Percentiles rank a stretch among this genome's conserved stretches.
Evolutionary conservation across 169 alveolate species (phyloP).

Genomic region (Besnoitia besnoiti): DNA sequence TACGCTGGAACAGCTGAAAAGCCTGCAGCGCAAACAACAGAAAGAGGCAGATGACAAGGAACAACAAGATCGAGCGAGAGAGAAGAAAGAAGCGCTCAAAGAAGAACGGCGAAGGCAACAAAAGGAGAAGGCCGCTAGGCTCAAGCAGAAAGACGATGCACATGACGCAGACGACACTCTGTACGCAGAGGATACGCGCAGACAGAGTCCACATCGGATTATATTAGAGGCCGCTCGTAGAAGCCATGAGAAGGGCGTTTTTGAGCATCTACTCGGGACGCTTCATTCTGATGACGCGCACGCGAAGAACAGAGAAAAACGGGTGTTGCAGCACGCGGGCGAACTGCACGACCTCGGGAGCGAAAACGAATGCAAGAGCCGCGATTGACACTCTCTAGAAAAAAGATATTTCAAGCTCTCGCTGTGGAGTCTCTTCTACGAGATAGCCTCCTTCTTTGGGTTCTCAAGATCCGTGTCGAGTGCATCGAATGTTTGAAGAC

Average conservation of each 20-base stretch:
- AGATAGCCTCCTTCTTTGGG: too few species aligned
- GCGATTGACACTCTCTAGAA: neutral
- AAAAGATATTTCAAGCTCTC: too few species aligned
- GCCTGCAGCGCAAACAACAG: neutral
- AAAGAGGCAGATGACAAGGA: neutral
- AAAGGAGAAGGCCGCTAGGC: neutral
- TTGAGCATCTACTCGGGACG: neutral
- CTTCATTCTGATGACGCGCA: neutral
- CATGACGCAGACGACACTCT: neutral
- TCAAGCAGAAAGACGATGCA: neutral
- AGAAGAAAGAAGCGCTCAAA: neutral
- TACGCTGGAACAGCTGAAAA: neutral
- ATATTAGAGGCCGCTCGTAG: constrained; percentile 21
- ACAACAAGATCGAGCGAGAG: neutral
- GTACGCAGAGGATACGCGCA: neutral
- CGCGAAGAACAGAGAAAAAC: neutral
- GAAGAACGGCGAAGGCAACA: neutral
- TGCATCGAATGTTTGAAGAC: too few species aligned
- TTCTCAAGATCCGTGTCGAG: too few species aligned
- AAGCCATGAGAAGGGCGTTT: constrained; percentile 26
- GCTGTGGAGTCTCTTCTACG: too few species aligned
- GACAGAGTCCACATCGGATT: neutral
- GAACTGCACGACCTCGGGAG: neutral
- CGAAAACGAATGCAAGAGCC: neutral
- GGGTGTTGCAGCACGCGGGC: neutral